These are phyloP conservation scores for Dendrostoma leiphaemia DNA, from an alignment of 2,329 filamentous ascomycete species.

Conservation along the genomic window DNA sequence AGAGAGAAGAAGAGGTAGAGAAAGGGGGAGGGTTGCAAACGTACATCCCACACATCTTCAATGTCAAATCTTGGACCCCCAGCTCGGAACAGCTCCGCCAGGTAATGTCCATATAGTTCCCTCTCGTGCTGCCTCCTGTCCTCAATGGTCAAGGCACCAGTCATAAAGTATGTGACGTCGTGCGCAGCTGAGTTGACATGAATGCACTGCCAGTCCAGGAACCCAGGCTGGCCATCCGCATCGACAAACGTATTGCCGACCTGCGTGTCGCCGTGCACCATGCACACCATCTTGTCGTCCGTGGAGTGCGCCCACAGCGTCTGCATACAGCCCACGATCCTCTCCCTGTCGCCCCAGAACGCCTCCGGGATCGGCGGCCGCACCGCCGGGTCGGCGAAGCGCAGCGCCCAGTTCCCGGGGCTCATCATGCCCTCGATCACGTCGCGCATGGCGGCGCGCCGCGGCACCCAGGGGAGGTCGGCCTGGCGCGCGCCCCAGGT, in stretches of 20 bases:
- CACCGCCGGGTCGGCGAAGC: slow-evolving; percentile 12
- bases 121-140: slow-evolving; percentile 39
- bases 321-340: slow-evolving; percentile 25
- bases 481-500: slow-evolving; percentile 33
- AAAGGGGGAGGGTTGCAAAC: too few species aligned
- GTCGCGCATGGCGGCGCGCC: slow-evolving; percentile 30
- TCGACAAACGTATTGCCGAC: slow-evolving; percentile 43
- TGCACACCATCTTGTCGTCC: slow-evolving; percentile 35
- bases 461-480: slow-evolving; percentile 26
- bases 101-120: slow-evolving; percentile 35
- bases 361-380: slow-evolving; percentile 7
- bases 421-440: slow-evolving; percentile 25
- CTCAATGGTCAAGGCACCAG: slow-evolving; percentile 35
- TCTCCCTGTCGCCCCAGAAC: slow-evolving; percentile 9
- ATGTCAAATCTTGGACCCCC: slow-evolving; percentile 31
- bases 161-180: slow-evolving; percentile 40
- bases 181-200: slow-evolving; percentile 42
- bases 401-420: slow-evolving; percentile 4
- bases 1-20: too few species aligned
- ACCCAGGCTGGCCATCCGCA: slow-evolving; percentile 31
- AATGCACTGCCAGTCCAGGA: slow-evolving; percentile 41
- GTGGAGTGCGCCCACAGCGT: slow-evolving; percentile 35
- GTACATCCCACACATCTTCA: slow-evolving; percentile 24
- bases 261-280: slow-evolving; percentile 43
- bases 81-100: slow-evolving; percentile 28